These are phyloP conservation scores for Quercus dentata DNA, from an alignment of 306 rosid genomes.

Conservation along the genomic window DNA sequence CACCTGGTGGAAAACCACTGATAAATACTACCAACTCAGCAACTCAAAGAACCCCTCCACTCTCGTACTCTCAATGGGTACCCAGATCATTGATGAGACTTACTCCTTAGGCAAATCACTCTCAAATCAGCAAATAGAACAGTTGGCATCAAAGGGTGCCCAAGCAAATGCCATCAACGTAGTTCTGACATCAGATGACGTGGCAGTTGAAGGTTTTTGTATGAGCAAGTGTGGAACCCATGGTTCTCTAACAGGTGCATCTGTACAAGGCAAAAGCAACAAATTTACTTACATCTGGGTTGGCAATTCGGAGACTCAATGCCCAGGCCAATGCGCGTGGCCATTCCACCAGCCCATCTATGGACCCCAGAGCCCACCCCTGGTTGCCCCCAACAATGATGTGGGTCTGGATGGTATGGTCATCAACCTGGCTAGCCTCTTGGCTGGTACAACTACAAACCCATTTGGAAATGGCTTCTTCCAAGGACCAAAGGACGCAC, in stretches of 20 bases:
- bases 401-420: slow-evolving; percentile 69
- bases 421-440: slow-evolving; percentile 54
- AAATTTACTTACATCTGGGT: slow-evolving; percentile 72
- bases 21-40: slow-evolving; percentile 25
- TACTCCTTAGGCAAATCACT: slow-evolving; percentile 38
- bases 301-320: slow-evolving; percentile 61
- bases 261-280: slow-evolving; percentile 18
- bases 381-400: slow-evolving; percentile 61
- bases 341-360: slow-evolving; percentile 69
- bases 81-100: slow-evolving; percentile 22
- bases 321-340: slow-evolving; percentile 74
- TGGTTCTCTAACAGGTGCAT: slow-evolving; percentile 10
- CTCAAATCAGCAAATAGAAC: slow-evolving; percentile 4
- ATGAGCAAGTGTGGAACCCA: slow-evolving; percentile 57
- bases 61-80: slow-evolving; percentile 18
- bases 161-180: slow-evolving; percentile 24
- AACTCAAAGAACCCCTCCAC: neutral
- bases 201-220: slow-evolving; percentile 52
- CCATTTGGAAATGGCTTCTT: slow-evolving; percentile 67
- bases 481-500: slow-evolving; percentile 60
- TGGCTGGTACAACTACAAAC: slow-evolving; percentile 70
- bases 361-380: slow-evolving; percentile 47
- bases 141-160: slow-evolving; percentile 22
- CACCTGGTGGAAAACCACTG: slow-evolving; percentile 31
- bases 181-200: slow-evolving; percentile 43